Evolutionary conservation across 1,284 basidiomycete species (phyloP).

Genomic region (Cutaneotrichosporon daszewskae): DNA sequence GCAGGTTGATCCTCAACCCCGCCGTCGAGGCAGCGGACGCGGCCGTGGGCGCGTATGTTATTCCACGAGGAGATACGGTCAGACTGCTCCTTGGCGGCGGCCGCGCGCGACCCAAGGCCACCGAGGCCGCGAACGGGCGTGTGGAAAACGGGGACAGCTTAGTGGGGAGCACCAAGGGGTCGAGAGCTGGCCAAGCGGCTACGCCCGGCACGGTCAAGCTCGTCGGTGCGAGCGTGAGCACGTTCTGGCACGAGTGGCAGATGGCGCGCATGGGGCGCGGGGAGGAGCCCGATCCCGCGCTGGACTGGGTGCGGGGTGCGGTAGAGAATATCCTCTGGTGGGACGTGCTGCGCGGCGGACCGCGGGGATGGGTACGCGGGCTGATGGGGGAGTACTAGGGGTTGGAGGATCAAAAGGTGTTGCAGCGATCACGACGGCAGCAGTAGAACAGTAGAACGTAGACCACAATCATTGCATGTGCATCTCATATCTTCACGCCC

Average conservation of each 20-base stretch:
- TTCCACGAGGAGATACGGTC: conserved; percentile 24
- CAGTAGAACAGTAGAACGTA: too few species aligned
- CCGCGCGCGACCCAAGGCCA: too few species aligned
- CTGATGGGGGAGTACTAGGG: conserved; percentile 8
- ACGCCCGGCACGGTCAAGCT: conserved; percentile 23
- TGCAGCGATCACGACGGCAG: too few species aligned
- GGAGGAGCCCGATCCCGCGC: conserved; percentile 27
- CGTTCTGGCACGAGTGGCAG: conserved; percentile 46
- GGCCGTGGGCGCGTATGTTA: conserved; percentile 24
- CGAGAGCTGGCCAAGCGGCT: too few species aligned
- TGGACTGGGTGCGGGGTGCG: conserved; percentile 31
- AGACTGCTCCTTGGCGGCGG: conserved; percentile 26
- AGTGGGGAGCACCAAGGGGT: too few species aligned
- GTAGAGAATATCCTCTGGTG: conserved; percentile 30
- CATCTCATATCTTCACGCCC: neutral
- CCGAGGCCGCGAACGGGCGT: too few species aligned
- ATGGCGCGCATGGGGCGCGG: conserved; percentile 35
- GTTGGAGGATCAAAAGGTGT: too few species aligned
- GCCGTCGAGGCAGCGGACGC: conserved; percentile 20
- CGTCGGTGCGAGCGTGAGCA: conserved; percentile 38
- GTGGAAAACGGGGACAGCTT: too few species aligned
- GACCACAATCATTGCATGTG: too few species aligned
- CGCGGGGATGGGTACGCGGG: conserved; percentile 14
- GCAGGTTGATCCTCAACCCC: conserved; percentile 27
- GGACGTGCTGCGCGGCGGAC: conserved; percentile 27